Base-by-base conservation (phyloP, 192 early-diverging fungal species). In the Haplosporangium gracile region DNA sequence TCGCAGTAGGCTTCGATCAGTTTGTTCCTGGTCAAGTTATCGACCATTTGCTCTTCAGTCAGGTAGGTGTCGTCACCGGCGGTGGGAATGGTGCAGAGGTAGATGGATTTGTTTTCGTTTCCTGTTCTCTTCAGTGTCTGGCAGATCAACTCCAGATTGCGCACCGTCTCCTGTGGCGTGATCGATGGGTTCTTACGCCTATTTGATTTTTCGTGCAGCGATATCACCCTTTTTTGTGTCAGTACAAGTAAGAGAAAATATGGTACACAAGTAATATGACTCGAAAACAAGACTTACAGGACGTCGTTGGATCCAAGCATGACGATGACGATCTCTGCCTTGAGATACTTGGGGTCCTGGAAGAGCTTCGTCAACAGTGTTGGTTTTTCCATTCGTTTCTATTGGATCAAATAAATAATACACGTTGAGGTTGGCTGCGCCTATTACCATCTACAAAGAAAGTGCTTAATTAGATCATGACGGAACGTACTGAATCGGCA, bases 251-350 rank as follows among this genome's bases (percentile, higher is more conserved):
- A 18, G 13, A 10, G 13, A 39, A 38, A 0, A 39, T 6, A 15
- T 22, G 26, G 20, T 7, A 39, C 39, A 1, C 0, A 29, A 65
- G 36, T 36, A 73, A 38, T n/a, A 18, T 0, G 29, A 20, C 32
- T 18, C 13, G 18, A 49, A 5, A 29, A 43, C 13, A 0, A 32
- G 3, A 74, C 79, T 74, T 85, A 88, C 88, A 83, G 26, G 13
- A 57, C 83, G 60, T 88, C 88, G 29, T 82, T 69, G 1, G 88
- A 83, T 42, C 88, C 88, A 24, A 88, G 82, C 82, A 81, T 81
- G 36, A 88, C 38, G 34, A 88, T 81, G 32, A 84, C 68, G 57
- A 88, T 88, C 60, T 88, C 88, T 15, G 88, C 88, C 9, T 43
- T 68, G 38, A 77, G 69, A 70, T 76, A 81, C 53, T 88, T 88